phyloP scores from a whole-genome alignment of 495 filamentous ascomycete genomes.

The Aspergillus avenaceus region DNA sequence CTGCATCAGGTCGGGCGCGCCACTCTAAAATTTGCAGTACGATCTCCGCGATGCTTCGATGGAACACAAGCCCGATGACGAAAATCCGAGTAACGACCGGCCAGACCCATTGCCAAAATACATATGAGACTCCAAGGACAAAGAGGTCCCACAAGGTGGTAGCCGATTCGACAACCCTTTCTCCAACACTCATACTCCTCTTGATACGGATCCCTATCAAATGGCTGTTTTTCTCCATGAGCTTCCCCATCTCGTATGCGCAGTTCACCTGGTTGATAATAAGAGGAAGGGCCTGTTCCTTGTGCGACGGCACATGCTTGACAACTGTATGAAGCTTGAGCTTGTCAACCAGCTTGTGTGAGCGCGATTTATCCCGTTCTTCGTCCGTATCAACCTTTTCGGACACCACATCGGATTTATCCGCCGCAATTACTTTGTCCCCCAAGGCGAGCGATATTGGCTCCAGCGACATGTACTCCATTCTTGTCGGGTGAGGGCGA shows the following conservation, averaged over 20 bases:
- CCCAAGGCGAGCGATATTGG: slow-evolving; percentile 86
- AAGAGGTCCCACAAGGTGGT: slow-evolving; percentile 75
- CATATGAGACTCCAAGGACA: slow-evolving; percentile 62
- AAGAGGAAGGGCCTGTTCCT: slow-evolving; percentile 72
- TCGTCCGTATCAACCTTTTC: slow-evolving; percentile 41
- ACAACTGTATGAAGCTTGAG: slow-evolving; percentile 82
- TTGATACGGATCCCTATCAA: slow-evolving; percentile 76
- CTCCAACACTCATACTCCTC: slow-evolving; percentile 85
- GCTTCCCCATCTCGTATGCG: slow-evolving; percentile 77
- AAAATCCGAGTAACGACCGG: slow-evolving; percentile 72
- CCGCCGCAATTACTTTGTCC: slow-evolving; percentile 55
- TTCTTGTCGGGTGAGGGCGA: slow-evolving; percentile 75
- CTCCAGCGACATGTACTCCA: slow-evolving; percentile 93
- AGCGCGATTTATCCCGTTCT: slow-evolving; percentile 62
- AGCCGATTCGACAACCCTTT: slow-evolving; percentile 92
- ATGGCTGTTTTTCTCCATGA: slow-evolving; percentile 83
- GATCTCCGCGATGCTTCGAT: slow-evolving; percentile 76
- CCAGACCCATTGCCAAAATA: slow-evolving; percentile 72
- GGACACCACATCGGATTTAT: slow-evolving; percentile 20
- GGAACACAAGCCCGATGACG: slow-evolving; percentile 71
- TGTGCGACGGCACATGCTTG: slow-evolving; percentile 68
- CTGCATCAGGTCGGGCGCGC: slow-evolving; percentile 72
- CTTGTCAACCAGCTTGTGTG: slow-evolving; percentile 73
- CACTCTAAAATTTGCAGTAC: slow-evolving; percentile 81
- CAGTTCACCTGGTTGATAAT: slow-evolving; percentile 97